phyloP scores from a whole-genome alignment of 352 stramenopile species.

The Phytopythium delawarense region DNA sequence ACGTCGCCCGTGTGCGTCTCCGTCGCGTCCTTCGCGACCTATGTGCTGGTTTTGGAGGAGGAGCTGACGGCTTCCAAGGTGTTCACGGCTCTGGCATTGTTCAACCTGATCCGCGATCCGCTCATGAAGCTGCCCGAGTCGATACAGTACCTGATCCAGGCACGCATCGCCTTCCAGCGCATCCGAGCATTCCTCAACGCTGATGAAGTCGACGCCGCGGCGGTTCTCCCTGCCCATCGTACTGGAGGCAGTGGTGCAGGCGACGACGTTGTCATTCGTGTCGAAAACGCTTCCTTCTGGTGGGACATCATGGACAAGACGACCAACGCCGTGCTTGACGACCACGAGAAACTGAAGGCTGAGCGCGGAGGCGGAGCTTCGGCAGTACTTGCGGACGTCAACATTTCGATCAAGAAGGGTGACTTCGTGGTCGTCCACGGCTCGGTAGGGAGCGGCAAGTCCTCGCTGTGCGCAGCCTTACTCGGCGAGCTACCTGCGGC shows the following conservation, averaged over 20 bases:
- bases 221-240: conserved; percentile 10
- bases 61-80: conserved; percentile 26
- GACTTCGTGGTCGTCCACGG: conserved; percentile 9
- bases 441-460: conserved; percentile 1
- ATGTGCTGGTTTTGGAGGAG: conserved; percentile 24
- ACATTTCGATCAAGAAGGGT: background rate
- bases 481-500: conserved; percentile 3
- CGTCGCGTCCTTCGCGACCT: conserved; percentile 24
- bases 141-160: conserved; percentile 5
- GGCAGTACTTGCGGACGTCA: background rate
- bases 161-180: conserved; percentile 2
- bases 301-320: conserved; percentile 19
- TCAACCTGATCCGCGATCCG: conserved; percentile 9
- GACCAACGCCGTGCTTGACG: conserved; percentile 15
- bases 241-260: background rate
- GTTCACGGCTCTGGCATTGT: conserved; percentile 19
- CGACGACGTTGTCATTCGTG: conserved; percentile 13
- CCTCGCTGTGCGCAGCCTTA: conserved; percentile 4
- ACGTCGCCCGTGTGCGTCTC: conserved; percentile 24
- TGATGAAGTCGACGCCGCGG: conserved; percentile 2
- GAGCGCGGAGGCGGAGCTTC: conserved; percentile 1
- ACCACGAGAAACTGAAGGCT: conserved; percentile 26
- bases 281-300: conserved; percentile 29
- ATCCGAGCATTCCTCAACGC: background rate
- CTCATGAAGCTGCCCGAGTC: conserved; percentile 13